These are phyloP conservation scores for Hypoxylon subgilvum DNA, from an alignment of 495 filamentous ascomycete species.

Conservation along the genomic window DNA sequence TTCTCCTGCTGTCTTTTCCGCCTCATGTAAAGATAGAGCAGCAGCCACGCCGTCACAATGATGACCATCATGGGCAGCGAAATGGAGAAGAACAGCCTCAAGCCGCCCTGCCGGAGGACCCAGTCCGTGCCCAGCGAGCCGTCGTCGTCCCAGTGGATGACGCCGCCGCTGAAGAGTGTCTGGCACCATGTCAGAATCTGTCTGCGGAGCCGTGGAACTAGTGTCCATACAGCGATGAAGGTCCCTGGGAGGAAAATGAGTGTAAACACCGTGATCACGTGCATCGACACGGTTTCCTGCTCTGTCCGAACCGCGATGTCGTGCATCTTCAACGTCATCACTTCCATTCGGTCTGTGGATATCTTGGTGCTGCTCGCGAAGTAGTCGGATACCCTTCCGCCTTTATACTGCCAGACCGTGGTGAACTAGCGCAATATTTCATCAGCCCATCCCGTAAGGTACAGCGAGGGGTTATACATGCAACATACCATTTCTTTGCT, in stretches of 20 bases:
- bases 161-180: slow-evolving; percentile 46
- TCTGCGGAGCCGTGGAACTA: not conserved
- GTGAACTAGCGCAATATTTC: slow-evolving; percentile 28
- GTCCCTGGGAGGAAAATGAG: slow-evolving; percentile 54
- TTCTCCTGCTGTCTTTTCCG: slow-evolving; percentile 11
- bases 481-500: slow-evolving; percentile 38
- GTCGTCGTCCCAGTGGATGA: slow-evolving; percentile 38
- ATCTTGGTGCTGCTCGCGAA: slow-evolving; percentile 39
- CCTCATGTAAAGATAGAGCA: slow-evolving; percentile 26
- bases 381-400: slow-evolving; percentile 39
- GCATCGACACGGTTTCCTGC: slow-evolving; percentile 47
- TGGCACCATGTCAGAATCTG: slow-evolving; percentile 22
- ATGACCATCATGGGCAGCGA: slow-evolving; percentile 35
- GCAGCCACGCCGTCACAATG: slow-evolving; percentile 22
- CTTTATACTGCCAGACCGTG: slow-evolving; percentile 40
- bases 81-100: slow-evolving; percentile 34
- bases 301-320: slow-evolving; percentile 41
- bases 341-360: slow-evolving; percentile 43
- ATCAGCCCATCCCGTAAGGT: not conserved
- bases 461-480: not conserved
- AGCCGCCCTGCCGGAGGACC: slow-evolving; percentile 18
- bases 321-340: slow-evolving; percentile 40
- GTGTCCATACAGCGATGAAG: slow-evolving; percentile 47
- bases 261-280: slow-evolving; percentile 52
- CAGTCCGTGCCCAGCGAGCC: slow-evolving; percentile 26